Base-by-base conservation (phyloP, 2,329 filamentous ascomycete genomes). In the Aurifilum marmelostoma region DNA sequence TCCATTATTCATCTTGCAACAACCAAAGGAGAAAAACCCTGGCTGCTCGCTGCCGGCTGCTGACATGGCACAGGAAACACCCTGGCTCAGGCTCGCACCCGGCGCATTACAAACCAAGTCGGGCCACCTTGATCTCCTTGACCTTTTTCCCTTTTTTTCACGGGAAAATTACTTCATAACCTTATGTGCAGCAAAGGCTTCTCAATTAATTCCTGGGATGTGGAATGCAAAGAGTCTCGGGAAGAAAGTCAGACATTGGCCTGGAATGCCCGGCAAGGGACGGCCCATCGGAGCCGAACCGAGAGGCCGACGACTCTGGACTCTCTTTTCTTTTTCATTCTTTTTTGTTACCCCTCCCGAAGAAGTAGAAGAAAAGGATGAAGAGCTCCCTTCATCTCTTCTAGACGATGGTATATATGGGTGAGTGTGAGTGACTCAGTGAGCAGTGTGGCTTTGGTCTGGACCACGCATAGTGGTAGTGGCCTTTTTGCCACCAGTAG, bases 21-120 rank as follows among this genome's bases (percentile, higher is more conserved):
- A n/a, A n/a, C n/a, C n/a, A n/a, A n/a, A n/a, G n/a, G n/a, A n/a
- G 6, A 47, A 43, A 43, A 58, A n/a, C n/a, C 27, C 34, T 41
- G n/a, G 27, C 60, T 69, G 68, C 68, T 65, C 43, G 68, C 56
- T 67, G 56, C 68, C 65, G 68, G 4, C 39, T 60, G 18, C 32
- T 69, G 60, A 61, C 65, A 63, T 65, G 43, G 37, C 65, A 65
- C 56, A 16, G 39, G 64, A 11, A n/a, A 16, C 18, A 24, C 24
- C 14, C 24, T 2, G 12, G 52, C 24, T 8, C 12, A 56, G 52
- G 52, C 24, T 29, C 24, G 52, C 52, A 56, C 52, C 14, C 52
- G 27, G 52, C 43, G 43, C 52, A 56, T 29, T 27, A 56, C 52
- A 18, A 12, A 56, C 14, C 8, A 32, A 29, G 18, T 7, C 24